Percentiles rank a stretch among this genome's conserved stretches.
These are phyloP conservation scores for Amborella trichopoda DNA, from an alignment of 164 flowering plant genomes.

Conservation along the genomic window DNA sequence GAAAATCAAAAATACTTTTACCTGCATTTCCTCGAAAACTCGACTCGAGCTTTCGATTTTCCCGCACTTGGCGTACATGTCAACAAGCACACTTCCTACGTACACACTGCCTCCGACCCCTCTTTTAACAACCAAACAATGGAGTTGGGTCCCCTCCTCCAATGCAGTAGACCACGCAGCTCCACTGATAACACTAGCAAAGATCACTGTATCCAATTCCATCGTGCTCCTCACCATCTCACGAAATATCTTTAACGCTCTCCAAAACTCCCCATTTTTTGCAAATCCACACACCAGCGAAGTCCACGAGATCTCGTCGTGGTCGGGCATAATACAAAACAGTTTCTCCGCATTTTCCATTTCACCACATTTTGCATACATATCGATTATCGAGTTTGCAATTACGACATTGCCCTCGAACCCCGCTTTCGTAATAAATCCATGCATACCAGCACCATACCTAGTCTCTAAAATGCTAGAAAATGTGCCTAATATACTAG, in stretches of 20 bases:
- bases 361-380: conserved; percentile 9
- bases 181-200: conserved; percentile 15
- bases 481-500: conserved; percentile 3
- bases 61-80: conserved; percentile 22
- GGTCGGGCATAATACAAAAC: not conserved
- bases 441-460: conserved; percentile 4
- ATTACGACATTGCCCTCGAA: conserved; percentile 1
- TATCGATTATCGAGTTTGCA: conserved; percentile 1
- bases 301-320: conserved; percentile 6
- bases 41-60: conserved; percentile 9
- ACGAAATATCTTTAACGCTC: conserved; percentile 16
- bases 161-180: conserved; percentile 13
- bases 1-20: too few relatives aligned
- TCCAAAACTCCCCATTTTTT: conserved; percentile 1
- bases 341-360: not conserved
- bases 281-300: conserved; percentile 6
- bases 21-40: conserved; percentile 15
- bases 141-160: conserved; percentile 17
- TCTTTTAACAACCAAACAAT: conserved; percentile 9
- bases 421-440: not conserved
- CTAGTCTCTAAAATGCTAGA: not conserved
- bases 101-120: conserved; percentile 14
- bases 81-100: conserved; percentile 16
- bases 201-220: conserved; percentile 12
- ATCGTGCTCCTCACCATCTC: conserved; percentile 4